Evolutionary conservation across 371 early-diverging fungal species (phyloP).

Genomic region (Zychaea mexicana): DNA sequence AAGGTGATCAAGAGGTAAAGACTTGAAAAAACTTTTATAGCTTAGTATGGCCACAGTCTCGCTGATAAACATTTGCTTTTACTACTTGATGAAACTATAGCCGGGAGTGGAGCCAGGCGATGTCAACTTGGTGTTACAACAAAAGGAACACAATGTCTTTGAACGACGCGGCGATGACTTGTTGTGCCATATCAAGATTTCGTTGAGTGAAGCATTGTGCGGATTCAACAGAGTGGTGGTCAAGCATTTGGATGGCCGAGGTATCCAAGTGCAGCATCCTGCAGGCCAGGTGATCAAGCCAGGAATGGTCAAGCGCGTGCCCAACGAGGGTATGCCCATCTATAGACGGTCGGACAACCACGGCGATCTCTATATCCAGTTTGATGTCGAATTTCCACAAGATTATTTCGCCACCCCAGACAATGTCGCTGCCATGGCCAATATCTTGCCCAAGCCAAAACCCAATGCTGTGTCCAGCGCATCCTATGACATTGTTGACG

Average conservation of each 20-base stretch:
- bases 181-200: constrained; percentile 63
- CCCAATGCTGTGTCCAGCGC: constrained; percentile 25
- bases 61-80: neutral
- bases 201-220: constrained; percentile 90
- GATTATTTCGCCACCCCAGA: constrained; percentile 69
- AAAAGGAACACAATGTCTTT: constrained; percentile 82
- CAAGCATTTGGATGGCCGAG: constrained; percentile 90
- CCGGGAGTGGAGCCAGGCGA: constrained; percentile 81
- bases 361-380: constrained; percentile 92
- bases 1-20: constrained; percentile 80
- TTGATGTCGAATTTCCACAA: constrained; percentile 93
- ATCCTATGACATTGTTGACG: constrained; percentile 46
- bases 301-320: constrained; percentile 81
- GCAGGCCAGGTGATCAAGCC: constrained; percentile 94
- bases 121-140: constrained; percentile 82
- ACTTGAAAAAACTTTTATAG: no score
- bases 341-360: constrained; percentile 84
- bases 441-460: constrained; percentile 50
- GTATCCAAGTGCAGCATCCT: constrained; percentile 82
- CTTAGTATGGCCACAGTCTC: no score
- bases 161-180: constrained; percentile 75
- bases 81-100: constrained; percentile 2
- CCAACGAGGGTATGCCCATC: constrained; percentile 95
- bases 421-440: constrained; percentile 47
- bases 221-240: constrained; percentile 85